These are phyloP conservation scores for Cystobasidium slooffiae DNA, from an alignment of 1,284 basidiomycete species.

Conservation along the genomic window DNA sequence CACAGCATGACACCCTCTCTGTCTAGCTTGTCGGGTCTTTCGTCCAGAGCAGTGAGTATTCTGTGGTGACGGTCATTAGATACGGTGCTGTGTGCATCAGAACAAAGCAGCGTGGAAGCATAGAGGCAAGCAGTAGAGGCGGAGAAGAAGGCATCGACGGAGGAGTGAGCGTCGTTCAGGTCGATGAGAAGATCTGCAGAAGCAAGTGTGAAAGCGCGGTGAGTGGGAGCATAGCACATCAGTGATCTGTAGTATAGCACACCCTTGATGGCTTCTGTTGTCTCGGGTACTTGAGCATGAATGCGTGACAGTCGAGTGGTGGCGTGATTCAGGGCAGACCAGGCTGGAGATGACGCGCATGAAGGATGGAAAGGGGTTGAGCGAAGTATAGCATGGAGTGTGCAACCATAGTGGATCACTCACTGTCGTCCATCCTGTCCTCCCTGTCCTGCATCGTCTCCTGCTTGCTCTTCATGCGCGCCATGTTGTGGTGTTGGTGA, in stretches of 20 bases:
- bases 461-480: too few species aligned
- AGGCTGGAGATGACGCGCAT: neutral
- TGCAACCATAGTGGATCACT: neutral
- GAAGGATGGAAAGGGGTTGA: neutral
- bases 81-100: neutral
- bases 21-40: constrained; percentile 22
- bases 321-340: neutral
- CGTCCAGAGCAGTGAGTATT: neutral
- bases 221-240: neutral
- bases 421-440: too few species aligned
- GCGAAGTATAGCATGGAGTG: neutral
- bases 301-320: neutral
- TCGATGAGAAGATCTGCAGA: neutral
- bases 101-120: neutral
- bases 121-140: too few species aligned
- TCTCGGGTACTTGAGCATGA: constrained; percentile 9
- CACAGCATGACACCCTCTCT: constrained; percentile 38
- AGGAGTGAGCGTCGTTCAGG: neutral
- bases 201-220: neutral
- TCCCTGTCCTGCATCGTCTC: too few species aligned
- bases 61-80: neutral
- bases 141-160: neutral
- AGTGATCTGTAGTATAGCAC: neutral
- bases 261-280: neutral
- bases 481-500: too few species aligned